Evolutionary conservation across 805 yeast species (phyloP).

Genomic region (Saturnispora sanitii): DNA sequence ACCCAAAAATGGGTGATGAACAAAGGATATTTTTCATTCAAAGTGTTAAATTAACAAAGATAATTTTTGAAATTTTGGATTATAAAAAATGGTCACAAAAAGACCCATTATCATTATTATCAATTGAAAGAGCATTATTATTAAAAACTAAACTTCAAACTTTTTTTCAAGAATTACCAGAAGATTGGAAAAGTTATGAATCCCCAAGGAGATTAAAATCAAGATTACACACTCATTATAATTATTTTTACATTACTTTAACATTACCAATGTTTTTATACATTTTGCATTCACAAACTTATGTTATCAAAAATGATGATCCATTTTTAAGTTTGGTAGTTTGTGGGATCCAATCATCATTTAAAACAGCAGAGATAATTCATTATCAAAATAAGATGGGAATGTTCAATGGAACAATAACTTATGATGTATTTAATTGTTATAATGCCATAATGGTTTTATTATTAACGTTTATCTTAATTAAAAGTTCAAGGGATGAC

Average conservation of each 20-base stretch:
- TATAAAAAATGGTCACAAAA: conserved; percentile 29
- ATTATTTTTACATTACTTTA: conserved; percentile 32
- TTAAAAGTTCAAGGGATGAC: conserved; percentile 17
- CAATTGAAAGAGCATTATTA: conserved; percentile 32
- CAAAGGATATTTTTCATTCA: conserved; percentile 27
- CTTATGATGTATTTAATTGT: conserved; percentile 35
- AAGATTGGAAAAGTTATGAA: conserved; percentile 25
- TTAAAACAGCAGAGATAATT: conserved; percentile 31
- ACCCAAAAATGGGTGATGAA: conserved; percentile 24
- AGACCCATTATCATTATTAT: conserved; percentile 31
- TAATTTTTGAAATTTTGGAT: conserved; percentile 32
- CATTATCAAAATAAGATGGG: conserved; percentile 28
- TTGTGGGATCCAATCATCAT: conserved; percentile 33
- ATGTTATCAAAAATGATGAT: conserved; percentile 30
- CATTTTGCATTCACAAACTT: conserved; percentile 29
- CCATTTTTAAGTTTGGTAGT: conserved; percentile 32
- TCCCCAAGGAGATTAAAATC: conserved; percentile 31
- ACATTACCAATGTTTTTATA: conserved; percentile 36
- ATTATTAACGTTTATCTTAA: conserved; percentile 31
- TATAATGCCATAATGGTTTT: conserved; percentile 35
- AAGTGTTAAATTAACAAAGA: conserved; percentile 28
- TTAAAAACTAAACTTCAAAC: conserved; percentile 28
- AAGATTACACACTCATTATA: conserved; percentile 32
- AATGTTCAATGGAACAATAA: conserved; percentile 35
- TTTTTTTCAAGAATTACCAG: conserved; percentile 29